A percentile compares a stretch with the other conserved stretches of the same genome.
These are phyloP conservation scores for Rubus parviflorus DNA, from an alignment of 306 rosid species.

Conservation along the genomic window DNA sequence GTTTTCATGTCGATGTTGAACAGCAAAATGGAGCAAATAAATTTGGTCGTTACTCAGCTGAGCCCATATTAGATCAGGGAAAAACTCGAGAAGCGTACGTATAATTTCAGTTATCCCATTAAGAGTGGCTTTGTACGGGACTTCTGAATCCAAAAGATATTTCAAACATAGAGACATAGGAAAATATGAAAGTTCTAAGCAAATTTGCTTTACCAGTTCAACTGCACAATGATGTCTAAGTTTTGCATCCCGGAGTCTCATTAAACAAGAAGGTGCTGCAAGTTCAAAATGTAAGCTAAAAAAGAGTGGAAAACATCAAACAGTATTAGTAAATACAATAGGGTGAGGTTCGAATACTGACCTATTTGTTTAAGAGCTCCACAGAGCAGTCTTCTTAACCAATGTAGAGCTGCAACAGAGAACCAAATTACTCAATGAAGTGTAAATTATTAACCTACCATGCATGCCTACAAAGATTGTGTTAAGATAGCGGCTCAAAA, in stretches of 20 bases:
- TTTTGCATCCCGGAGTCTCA: conserved; percentile 41
- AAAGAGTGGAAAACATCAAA: background rate
- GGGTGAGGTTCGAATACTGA: background rate
- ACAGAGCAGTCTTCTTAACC: background rate
- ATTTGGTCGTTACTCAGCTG: conserved; percentile 32
- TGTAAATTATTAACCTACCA: background rate
- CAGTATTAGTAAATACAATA: background rate
- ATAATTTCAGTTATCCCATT: conserved; percentile 52
- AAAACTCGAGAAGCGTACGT: conserved; percentile 32
- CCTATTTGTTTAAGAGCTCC: conserved; percentile 19
- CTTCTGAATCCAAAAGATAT: conserved; percentile 25
- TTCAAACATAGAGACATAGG: conserved; percentile 27
- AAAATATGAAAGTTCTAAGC: conserved; percentile 20
- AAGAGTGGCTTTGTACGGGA: conserved; percentile 30
- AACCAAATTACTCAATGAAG: background rate
- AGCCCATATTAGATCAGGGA: conserved; percentile 50
- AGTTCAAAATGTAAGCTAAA: conserved; percentile 4
- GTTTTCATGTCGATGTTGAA: conserved; percentile 45
- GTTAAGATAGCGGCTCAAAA: no score
- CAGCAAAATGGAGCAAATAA: conserved; percentile 35
- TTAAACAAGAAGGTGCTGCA: conserved; percentile 47
- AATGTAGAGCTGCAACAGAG: background rate
- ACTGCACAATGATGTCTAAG: conserved; percentile 38
- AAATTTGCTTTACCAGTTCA: conserved; percentile 38
- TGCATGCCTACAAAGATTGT: background rate